These are phyloP conservation scores for Xylariaceae sp. DNA, from an alignment of 2,329 filamentous ascomycete genomes.

Conservation along the genomic window DNA sequence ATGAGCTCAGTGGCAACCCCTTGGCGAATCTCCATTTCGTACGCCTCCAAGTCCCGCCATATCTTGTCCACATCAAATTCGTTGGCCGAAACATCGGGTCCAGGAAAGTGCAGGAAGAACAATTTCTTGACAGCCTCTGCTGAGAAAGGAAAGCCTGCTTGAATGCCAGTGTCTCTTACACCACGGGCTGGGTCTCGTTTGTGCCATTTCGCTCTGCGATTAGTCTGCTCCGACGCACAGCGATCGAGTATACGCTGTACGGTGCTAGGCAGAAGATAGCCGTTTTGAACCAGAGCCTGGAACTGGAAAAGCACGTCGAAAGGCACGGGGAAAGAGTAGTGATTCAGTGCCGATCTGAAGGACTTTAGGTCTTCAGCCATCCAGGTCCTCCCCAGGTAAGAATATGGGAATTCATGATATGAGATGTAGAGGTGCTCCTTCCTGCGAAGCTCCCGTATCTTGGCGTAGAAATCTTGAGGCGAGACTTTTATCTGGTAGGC, in stretches of 20 bases:
- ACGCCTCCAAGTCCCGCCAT: constrained; percentile 29
- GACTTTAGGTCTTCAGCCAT: constrained; percentile 17
- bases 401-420: constrained; percentile 15
- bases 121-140: constrained; percentile 38
- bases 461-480: constrained; percentile 19
- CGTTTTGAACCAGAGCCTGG: constrained; percentile 55
- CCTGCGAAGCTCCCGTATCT: constrained; percentile 19
- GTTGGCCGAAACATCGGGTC: constrained; percentile 39
- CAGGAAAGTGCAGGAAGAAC: constrained; percentile 46
- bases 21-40: constrained; percentile 31
- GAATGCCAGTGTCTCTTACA: too few species aligned
- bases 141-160: constrained; percentile 34
- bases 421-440: constrained; percentile 20
- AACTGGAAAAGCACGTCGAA: constrained; percentile 56
- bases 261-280: constrained; percentile 49
- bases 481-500: constrained; percentile 34
- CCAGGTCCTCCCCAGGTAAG: constrained; percentile 5
- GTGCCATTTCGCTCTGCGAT: too few species aligned
- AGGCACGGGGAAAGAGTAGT: constrained; percentile 29
- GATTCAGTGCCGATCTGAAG: constrained; percentile 26
- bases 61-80: constrained; percentile 26
- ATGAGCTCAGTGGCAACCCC: constrained; percentile 17
- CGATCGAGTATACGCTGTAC: constrained; percentile 26
- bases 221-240: too few species aligned
- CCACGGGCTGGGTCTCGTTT: too few species aligned